Base-by-base conservation (phyloP, 352 stramenopile species). In the Pythium chondricola region DNA sequence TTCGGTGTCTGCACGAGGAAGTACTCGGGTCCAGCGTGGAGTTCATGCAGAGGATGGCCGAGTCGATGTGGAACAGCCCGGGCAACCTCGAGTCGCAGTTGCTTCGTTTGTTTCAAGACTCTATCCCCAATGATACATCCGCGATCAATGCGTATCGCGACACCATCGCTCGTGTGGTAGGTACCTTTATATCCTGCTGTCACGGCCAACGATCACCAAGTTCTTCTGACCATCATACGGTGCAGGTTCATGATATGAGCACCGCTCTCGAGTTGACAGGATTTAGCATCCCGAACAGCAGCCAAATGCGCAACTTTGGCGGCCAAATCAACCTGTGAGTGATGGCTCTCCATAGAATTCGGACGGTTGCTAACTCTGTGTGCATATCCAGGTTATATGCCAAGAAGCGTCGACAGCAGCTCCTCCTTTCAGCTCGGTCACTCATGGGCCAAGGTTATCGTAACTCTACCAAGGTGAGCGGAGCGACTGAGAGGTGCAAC, bases 11-110 rank as follows among this genome's bases (percentile, higher is more conserved):
- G 24, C 57, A 85, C 40, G 18, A 58, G 1, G 71, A 85, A 31
- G 42, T 90, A 27, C 69, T 90, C 48, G 49, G 33, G 2, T 38
- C 63, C 6, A 67, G 68, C 25, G 31, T 52, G 0, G 61, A 74
- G 43, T 52, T 86, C 18, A 87, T 87, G 73, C 51, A 63, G 14
- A 63, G 57, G 29, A 61, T 84, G 21, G 61, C 63, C 17, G 73
- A 72, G 13, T 60, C 81, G 5, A 51, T 90, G 33, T 90, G 78
- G 75, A 90, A 82, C 36, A 75, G 78, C 32, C 78, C 78, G 17
- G 75, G 75, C 6, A 84, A 85, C 48, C 56, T 90, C 7, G 78
- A 90, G 46, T 67, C 69, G 4, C 69, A 85, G 39, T 56, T 90
- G 29, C 70, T 83, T 43, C 68, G 68, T 26, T 27, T 84, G 22